Percentiles rank a stretch among this genome's conserved stretches.
These are phyloP conservation scores for Entomortierella chlamydospora DNA, from an alignment of 192 early-diverging fungal genomes.

Conservation along the genomic window DNA sequence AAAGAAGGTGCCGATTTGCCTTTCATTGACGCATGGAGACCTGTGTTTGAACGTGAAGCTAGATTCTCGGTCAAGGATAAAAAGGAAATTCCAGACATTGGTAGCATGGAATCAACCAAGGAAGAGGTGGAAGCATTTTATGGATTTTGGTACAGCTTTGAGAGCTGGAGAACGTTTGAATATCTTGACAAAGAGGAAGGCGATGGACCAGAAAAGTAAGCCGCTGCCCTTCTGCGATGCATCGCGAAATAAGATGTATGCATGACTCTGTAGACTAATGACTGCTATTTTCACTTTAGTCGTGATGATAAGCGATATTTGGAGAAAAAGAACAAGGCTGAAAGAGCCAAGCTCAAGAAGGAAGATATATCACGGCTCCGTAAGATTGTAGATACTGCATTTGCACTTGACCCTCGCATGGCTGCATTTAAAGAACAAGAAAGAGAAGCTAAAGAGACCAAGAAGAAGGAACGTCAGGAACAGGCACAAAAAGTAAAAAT, in stretches of 20 bases:
- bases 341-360: conserved; percentile 79
- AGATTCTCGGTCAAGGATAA: conserved; percentile 57
- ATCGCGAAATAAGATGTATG: too few relatives aligned
- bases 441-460: conserved; percentile 71
- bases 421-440: conserved; percentile 78
- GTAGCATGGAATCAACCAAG: conserved; percentile 66
- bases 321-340: conserved; percentile 82
- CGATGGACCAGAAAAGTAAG: conserved; percentile 73
- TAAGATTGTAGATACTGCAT: conserved; percentile 64
- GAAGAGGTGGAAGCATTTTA: conserved; percentile 82
- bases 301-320: conserved; percentile 84
- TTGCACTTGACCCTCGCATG: conserved; percentile 81
- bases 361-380: conserved; percentile 82
- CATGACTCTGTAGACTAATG: too few relatives aligned
- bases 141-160: conserved; percentile 80
- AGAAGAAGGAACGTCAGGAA: conserved; percentile 69
- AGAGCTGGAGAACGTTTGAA: conserved; percentile 88
- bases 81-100: conserved; percentile 65
- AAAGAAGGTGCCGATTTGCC: conserved; percentile 42
- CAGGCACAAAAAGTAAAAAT: conserved; percentile 58
- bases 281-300: conserved; percentile 18
- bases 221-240: too few relatives aligned
- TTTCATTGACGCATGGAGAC: conserved; percentile 57
- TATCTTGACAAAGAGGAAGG: conserved; percentile 85
- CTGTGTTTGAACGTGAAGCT: conserved; percentile 78